phyloP scores from a whole-genome alignment of 2,329 filamentous ascomycete genomes.

The Furcasterigmium furcatum region DNA sequence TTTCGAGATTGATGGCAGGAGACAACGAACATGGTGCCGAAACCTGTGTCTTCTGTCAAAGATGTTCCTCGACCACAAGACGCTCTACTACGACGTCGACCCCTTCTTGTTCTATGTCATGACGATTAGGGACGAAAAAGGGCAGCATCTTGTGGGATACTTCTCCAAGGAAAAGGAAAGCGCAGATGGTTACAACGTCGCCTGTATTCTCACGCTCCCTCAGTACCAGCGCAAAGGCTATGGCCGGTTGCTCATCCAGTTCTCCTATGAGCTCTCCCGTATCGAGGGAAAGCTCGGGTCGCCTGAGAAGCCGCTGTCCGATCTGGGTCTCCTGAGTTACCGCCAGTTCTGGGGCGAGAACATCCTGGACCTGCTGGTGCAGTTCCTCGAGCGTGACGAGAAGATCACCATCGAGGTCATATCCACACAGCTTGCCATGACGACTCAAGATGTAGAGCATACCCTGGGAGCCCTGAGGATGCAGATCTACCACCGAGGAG shows the following conservation, averaged over 20 bases:
- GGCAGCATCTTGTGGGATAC: conserved; percentile 96
- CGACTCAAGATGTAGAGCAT: conserved; percentile 93
- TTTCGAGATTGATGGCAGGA: conserved; percentile 93
- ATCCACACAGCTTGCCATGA: conserved; percentile 81
- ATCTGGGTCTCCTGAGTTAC: conserved; percentile 90
- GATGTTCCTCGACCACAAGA: conserved; percentile 97
- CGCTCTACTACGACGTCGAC: conserved; percentile 98
- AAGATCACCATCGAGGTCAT: conserved; percentile 84
- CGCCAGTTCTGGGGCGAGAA: conserved; percentile 97
- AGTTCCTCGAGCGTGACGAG: conserved; percentile 63
- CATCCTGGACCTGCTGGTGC: conserved; percentile 81
- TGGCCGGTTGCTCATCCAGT: conserved; percentile 89
- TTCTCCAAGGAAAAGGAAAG: conserved; percentile 99
- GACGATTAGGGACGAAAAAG: conserved; percentile 83
- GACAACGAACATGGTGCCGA: conserved; percentile 93
- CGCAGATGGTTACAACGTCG: conserved; percentile 94
- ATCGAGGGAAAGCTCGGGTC: conserved; percentile 94
- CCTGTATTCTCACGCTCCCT: conserved; percentile 93
- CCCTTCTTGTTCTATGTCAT: conserved; percentile 99
- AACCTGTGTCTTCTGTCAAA: conserved; percentile 94
- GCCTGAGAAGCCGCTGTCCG: conserved; percentile 93
- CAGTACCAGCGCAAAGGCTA: conserved; percentile 96
- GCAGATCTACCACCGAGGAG: conserved; percentile 92
- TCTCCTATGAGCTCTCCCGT: conserved; percentile 95
- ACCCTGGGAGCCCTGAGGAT: conserved; percentile 92